Conservation (phyloP, 192 early-diverging fungal species). For the Coemansia sp. region DNA sequence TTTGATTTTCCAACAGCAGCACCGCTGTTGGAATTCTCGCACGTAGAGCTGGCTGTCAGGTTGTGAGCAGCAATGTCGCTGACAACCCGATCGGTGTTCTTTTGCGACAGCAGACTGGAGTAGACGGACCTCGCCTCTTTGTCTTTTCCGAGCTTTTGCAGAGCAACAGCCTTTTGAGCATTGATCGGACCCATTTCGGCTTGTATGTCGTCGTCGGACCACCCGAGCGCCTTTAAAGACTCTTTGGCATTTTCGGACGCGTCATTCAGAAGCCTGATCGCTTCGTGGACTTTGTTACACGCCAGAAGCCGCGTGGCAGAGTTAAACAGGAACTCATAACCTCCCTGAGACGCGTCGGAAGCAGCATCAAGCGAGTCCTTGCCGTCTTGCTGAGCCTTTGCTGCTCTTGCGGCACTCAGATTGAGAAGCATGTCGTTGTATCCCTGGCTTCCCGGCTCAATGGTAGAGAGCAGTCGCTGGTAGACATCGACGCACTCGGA, state of each 20-base stretch:
- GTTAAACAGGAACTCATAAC: constrained; percentile 49
- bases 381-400: constrained; percentile 22
- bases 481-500: constrained; percentile 35
- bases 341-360: not conserved
- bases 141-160: constrained; percentile 23
- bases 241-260: constrained; percentile 20
- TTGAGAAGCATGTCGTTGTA: constrained; percentile 37
- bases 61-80: constrained; percentile 39
- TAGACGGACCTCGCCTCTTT: constrained; percentile 23
- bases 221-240: constrained; percentile 19
- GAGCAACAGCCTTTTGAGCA: constrained; percentile 37
- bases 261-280: constrained; percentile 16
- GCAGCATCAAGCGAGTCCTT: not conserved
- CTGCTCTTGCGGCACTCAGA: constrained; percentile 42
- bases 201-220: constrained; percentile 36
- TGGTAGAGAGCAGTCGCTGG: constrained; percentile 17
- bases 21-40: not conserved
- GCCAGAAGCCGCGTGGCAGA: constrained; percentile 33
- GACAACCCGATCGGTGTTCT: constrained; percentile 16
- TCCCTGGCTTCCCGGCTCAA: constrained; percentile 15
- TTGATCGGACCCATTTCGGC: constrained; percentile 38
- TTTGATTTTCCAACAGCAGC: constrained; percentile 1
- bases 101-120: constrained; percentile 11
- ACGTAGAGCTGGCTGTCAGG: constrained; percentile 5
- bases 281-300: constrained; percentile 21